Percentiles rank a stretch among this genome's conserved stretches.
Conservation (phyloP, 805 yeast species). For the Wickerhamomyces rabaulensis region DNA sequence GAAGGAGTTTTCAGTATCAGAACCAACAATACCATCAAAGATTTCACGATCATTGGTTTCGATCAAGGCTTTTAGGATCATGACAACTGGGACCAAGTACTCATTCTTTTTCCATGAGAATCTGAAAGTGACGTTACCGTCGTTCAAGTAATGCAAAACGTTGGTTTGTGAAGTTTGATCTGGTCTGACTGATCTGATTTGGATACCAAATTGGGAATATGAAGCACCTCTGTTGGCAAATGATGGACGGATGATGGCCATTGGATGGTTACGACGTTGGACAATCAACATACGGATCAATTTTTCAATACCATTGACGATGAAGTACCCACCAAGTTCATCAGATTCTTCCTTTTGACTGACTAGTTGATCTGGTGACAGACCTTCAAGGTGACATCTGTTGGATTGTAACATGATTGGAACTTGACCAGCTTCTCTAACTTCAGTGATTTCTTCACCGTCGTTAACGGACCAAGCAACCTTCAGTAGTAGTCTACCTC, state of each 20-base stretch:
- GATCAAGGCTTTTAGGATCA: conserved; percentile 84
- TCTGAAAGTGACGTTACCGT: conserved; percentile 94
- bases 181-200: conserved; percentile 89
- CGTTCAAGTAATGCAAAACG: conserved; percentile 91
- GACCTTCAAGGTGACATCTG: conserved; percentile 82
- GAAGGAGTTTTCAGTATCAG: conserved; percentile 83
- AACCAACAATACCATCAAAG: conserved; percentile 92
- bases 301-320: conserved; percentile 93
- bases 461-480: conserved; percentile 84
- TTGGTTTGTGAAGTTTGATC: conserved; percentile 98
- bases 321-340: conserved; percentile 94
- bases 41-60: conserved; percentile 94
- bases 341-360: conserved; percentile 83
- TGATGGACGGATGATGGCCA: conserved; percentile 95
- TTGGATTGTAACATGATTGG: conserved; percentile 91
- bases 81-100: conserved; percentile 86
- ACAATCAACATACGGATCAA: conserved; percentile 95
- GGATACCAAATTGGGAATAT: conserved; percentile 87
- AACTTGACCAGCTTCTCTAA: conserved; percentile 85
- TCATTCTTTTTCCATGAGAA: conserved; percentile 97
- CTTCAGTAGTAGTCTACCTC: conserved; percentile 72
- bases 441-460: conserved; percentile 74
- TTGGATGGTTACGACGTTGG: conserved; percentile 95
- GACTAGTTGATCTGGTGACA: conserved; percentile 81
- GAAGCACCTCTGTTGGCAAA: conserved; percentile 91